Evolutionary conservation across 495 filamentous ascomycete genomes (phyloP).

Genomic region (Niebla homalea): DNA sequence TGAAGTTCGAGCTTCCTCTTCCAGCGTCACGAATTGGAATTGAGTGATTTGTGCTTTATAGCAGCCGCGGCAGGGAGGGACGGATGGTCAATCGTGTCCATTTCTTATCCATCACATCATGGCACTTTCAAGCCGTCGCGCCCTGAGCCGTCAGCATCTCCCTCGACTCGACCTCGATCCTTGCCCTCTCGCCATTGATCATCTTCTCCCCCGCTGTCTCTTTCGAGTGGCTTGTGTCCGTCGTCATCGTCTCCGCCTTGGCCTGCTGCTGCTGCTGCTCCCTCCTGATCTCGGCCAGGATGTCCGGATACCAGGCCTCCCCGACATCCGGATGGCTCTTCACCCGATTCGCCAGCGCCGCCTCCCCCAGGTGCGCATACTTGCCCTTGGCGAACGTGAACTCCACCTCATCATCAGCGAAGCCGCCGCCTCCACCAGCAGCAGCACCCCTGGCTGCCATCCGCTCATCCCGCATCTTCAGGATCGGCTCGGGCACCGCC

Average conservation of each 20-base stretch:
- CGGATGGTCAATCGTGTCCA: too few species aligned
- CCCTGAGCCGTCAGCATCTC: too few species aligned
- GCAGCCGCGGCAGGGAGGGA: too few species aligned
- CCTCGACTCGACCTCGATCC: too few species aligned
- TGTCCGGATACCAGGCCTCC: constrained; percentile 69
- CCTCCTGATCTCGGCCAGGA: constrained; percentile 30
- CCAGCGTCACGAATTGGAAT: too few species aligned
- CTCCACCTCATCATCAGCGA: constrained; percentile 56
- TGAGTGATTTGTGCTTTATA: too few species aligned
- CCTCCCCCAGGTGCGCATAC: constrained; percentile 37
- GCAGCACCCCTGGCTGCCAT: constrained; percentile 35
- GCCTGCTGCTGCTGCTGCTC: constrained; percentile 3
- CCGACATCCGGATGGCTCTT: constrained; percentile 86
- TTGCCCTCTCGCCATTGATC: too few species aligned
- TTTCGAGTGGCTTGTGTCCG: too few species aligned
- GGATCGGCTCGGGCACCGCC: constrained; percentile 54
- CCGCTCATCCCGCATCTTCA: constrained; percentile 39
- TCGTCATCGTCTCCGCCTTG: not conserved
- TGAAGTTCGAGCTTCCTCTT: too few species aligned
- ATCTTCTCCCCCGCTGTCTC: too few species aligned
- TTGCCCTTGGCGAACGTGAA: constrained; percentile 61
- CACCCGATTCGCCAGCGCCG: constrained; percentile 58
- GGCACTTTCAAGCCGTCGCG: too few species aligned
- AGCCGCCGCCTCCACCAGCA: constrained; percentile 33
- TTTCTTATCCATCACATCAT: too few species aligned